phyloP scores from a whole-genome alignment of 1,284 basidiomycete species.

The Ceratobasidium sp. region DNA sequence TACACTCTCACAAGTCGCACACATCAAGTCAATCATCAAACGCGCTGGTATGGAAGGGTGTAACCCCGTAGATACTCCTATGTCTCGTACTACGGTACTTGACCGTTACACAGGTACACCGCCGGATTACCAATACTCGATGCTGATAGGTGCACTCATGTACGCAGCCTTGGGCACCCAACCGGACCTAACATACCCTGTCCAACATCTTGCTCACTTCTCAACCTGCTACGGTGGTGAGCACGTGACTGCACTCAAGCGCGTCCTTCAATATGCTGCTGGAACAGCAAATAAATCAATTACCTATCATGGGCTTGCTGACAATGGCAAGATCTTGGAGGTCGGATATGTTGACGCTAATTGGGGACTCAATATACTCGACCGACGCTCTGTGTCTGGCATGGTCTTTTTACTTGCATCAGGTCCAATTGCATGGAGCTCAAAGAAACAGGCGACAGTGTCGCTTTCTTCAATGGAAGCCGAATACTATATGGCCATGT shows the following conservation, averaged over 20 bases:
- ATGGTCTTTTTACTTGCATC: constrained; percentile 53
- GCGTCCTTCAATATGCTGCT: constrained; percentile 39
- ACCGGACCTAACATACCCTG: constrained; percentile 29
- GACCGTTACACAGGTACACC: neutral
- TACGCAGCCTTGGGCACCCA: constrained; percentile 40
- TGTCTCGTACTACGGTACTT: constrained; percentile 1
- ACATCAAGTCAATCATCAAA: neutral
- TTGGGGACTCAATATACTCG: constrained; percentile 51
- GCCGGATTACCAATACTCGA: constrained; percentile 22
- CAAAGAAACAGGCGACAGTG: constrained; percentile 55
- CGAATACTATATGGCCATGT: constrained; percentile 53
- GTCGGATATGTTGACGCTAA: constrained; percentile 16
- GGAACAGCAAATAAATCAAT: neutral
- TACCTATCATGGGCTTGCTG: constrained; percentile 13
- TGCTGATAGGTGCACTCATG: constrained; percentile 40
- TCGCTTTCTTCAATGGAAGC: constrained; percentile 57
- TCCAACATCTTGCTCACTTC: constrained; percentile 18
- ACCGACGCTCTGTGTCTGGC: constrained; percentile 55
- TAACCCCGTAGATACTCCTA: constrained; percentile 14
- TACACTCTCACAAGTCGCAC: neutral
- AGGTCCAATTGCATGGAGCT: constrained; percentile 56
- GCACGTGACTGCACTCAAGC: constrained; percentile 47
- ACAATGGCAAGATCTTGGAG: neutral
- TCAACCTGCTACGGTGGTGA: neutral
- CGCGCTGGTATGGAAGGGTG: neutral